Evolutionary conservation across 345 rosid genomes (phyloP).

Genomic region (Limnanthes douglasii): DNA sequence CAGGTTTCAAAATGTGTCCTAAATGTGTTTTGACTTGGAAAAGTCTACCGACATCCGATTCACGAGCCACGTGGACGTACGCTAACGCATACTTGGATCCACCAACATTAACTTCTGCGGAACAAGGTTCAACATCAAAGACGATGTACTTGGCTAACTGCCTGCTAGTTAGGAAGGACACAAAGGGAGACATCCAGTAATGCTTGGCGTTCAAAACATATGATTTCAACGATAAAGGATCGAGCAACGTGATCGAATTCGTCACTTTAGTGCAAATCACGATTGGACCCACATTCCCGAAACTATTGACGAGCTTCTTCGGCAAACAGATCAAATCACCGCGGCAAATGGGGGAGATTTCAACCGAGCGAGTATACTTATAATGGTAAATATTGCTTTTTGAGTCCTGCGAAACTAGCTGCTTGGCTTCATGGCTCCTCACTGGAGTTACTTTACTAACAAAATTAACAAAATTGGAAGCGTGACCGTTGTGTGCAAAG

Average conservation of each 20-base stretch:
- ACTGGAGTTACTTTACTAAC: conserved; percentile 20
- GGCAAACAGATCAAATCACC: conserved; percentile 27
- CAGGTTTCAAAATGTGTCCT: conserved; percentile 23
- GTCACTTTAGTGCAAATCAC: conserved; percentile 30
- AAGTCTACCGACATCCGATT: conserved; percentile 19
- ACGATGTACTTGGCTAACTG: conserved; percentile 26
- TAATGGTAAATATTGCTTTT: conserved; percentile 24
- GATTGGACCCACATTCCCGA: conserved; percentile 27
- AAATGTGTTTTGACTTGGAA: conserved; percentile 19
- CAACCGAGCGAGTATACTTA: conserved; percentile 24
- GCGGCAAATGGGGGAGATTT: conserved; percentile 26
- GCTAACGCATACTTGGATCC: conserved; percentile 20
- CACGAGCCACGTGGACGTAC: conserved; percentile 23
- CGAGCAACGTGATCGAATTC: conserved; percentile 16
- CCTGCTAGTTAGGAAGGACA: conserved; percentile 20
- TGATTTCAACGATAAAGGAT: conserved; percentile 17
- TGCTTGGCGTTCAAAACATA: conserved; percentile 19
- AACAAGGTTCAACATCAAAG: conserved; percentile 14
- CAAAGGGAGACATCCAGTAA: conserved; percentile 24
- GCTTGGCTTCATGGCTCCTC: conserved; percentile 13
- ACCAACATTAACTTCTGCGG: conserved; percentile 10
- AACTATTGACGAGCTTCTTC: conserved; percentile 9
- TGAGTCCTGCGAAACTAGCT: conserved; percentile 26
- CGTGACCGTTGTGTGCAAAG: conserved; percentile 22
- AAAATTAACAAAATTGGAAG: conserved; percentile 22